Evolutionary conservation across 1,139 yeast genomes (phyloP).

Genomic region (Yamadazyma aaseri): DNA sequence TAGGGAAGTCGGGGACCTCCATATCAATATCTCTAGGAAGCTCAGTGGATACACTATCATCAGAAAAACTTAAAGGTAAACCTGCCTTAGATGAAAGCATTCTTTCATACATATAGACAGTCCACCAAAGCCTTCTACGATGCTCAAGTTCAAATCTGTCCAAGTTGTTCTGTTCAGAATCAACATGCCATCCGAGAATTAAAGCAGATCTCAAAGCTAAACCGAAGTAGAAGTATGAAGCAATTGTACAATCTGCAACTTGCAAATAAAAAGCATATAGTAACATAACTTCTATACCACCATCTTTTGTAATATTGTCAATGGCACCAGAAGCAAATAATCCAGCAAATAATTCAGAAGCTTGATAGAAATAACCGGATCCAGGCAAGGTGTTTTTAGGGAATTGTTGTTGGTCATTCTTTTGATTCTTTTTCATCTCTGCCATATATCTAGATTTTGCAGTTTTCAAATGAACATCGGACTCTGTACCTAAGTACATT

Average conservation of each 20-base stretch:
- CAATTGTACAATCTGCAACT: constrained; percentile 82
- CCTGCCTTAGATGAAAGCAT: constrained; percentile 88
- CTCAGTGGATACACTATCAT: constrained; percentile 74
- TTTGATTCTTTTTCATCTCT: constrained; percentile 37
- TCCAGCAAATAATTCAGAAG: constrained; percentile 72
- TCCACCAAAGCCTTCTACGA: constrained; percentile 86
- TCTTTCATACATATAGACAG: constrained; percentile 84
- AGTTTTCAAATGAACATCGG: constrained; percentile 37
- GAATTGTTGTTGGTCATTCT: constrained; percentile 6
- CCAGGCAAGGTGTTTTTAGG: constrained; percentile 61
- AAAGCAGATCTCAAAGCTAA: constrained; percentile 73
- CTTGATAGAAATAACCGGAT: constrained; percentile 71
- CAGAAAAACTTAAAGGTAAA: constrained; percentile 73
- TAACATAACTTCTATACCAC: constrained; percentile 77
- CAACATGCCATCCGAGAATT: constrained; percentile 80
- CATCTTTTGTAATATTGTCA: constrained; percentile 73
- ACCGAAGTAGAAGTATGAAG: constrained; percentile 80
- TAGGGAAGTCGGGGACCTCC: constrained; percentile 50
- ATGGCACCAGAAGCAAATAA: constrained; percentile 77
- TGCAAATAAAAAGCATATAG: constrained; percentile 79
- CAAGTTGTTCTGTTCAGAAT: constrained; percentile 65
- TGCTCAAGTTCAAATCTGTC: constrained; percentile 73
- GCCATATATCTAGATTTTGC: constrained; percentile 23
- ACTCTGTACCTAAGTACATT: constrained; percentile 76
- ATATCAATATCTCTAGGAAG: constrained; percentile 71